These are phyloP conservation scores for Phoenix dactylifera DNA, from an alignment of 176 grass and related monocot species.

Conservation along the genomic window DNA sequence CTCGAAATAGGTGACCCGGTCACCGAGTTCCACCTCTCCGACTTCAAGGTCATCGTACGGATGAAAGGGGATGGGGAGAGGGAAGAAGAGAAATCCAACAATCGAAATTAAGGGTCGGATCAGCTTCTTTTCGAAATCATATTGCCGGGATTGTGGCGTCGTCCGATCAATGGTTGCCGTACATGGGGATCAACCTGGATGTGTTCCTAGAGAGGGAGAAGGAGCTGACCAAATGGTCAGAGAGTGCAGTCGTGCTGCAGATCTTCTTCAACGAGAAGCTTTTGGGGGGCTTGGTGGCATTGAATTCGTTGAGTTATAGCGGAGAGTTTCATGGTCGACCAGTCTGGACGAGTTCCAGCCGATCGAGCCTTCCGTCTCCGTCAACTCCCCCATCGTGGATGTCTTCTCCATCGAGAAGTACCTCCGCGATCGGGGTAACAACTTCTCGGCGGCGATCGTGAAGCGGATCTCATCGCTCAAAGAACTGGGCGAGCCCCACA, in stretches of 20 bases:
- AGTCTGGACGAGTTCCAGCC: slow-evolving; percentile 26
- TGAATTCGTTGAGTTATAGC: slow-evolving; percentile 87
- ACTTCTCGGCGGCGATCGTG: slow-evolving; percentile 65
- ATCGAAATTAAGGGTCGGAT: slow-evolving; percentile 58
- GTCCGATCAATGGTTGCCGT: slow-evolving; percentile 56
- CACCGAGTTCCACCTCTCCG: slow-evolving; percentile 70
- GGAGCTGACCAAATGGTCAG: slow-evolving; percentile 50
- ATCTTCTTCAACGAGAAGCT: slow-evolving; percentile 97
- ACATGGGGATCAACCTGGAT: slow-evolving; percentile 91
- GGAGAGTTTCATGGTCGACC: slow-evolving; percentile 39
- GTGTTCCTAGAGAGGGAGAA: slow-evolving; percentile 76
- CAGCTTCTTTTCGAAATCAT: slow-evolving; percentile 88
- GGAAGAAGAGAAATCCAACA: background rate
- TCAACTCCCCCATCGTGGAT: slow-evolving; percentile 47
- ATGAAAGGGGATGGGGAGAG: slow-evolving; percentile 39
- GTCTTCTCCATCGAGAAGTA: slow-evolving; percentile 58
- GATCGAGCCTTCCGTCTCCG: slow-evolving; percentile 53
- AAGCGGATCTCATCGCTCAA: slow-evolving; percentile 77
- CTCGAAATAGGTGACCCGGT: slow-evolving; percentile 28
- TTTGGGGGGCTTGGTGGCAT: slow-evolving; percentile 62
- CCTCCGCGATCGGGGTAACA: slow-evolving; percentile 50
- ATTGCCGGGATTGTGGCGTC: slow-evolving; percentile 83
- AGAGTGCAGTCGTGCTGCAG: slow-evolving; percentile 47
- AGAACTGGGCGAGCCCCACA: background rate
- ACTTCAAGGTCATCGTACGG: slow-evolving; percentile 86